phyloP scores from a whole-genome alignment of 495 filamentous ascomycete genomes.

The Poronia punctata region DNA sequence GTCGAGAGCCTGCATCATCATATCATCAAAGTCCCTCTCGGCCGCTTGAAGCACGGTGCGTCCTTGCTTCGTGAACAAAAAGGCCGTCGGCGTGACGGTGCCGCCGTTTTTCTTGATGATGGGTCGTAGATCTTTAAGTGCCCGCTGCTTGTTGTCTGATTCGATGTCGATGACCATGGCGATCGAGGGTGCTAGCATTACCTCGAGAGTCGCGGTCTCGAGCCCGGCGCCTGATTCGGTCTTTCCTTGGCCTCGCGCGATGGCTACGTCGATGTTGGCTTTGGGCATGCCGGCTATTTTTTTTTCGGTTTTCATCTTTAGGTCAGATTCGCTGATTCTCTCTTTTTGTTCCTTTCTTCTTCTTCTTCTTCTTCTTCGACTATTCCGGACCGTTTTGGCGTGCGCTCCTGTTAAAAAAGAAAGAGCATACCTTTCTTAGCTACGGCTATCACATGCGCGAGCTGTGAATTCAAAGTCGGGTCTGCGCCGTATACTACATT shows the following conservation, averaged over 20 bases:
- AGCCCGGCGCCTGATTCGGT: conserved; percentile 63
- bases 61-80: conserved; percentile 77
- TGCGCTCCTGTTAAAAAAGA: too few relatives aligned
- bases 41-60: conserved; percentile 61
- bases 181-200: conserved; percentile 68
- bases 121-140: conserved; percentile 61
- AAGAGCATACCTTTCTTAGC: conserved; percentile 85
- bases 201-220: conserved; percentile 72
- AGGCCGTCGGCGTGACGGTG: conserved; percentile 61
- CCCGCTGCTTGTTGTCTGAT: conserved; percentile 70
- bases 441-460: conserved; percentile 60
- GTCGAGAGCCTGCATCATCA: conserved; percentile 79
- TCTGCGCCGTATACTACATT: conserved; percentile 56
- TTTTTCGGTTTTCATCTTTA: too few relatives aligned
- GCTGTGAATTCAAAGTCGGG: conserved; percentile 61
- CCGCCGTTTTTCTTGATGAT: conserved; percentile 66
- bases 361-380: background rate
- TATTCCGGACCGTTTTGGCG: background rate
- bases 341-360: conserved; percentile 2
- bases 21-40: conserved; percentile 60
- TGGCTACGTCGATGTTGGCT: conserved; percentile 69
- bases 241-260: conserved; percentile 79
- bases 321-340: conserved; percentile 6
- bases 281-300: conserved; percentile 69
- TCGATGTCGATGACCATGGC: conserved; percentile 70